Evolutionary conservation across 139 green algal species (phyloP).

Genomic region (Helicosporidium sp.): DNA sequence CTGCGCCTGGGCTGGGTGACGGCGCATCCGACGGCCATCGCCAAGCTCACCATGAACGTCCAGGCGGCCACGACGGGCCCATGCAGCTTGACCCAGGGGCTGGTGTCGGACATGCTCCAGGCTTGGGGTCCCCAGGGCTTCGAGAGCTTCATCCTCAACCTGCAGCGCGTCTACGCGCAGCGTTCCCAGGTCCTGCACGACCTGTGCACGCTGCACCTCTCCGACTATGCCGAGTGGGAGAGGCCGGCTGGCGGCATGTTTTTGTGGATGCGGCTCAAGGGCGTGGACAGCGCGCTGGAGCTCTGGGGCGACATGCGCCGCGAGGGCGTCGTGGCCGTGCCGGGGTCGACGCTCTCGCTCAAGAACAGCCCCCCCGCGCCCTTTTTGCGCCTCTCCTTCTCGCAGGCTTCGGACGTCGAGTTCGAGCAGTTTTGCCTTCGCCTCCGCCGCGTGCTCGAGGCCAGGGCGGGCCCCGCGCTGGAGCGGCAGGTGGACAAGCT

Average conservation of each 20-base stretch:
- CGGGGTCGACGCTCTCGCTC: conserved; percentile 6
- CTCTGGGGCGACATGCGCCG: conserved; percentile 12
- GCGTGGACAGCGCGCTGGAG: conserved; percentile 8
- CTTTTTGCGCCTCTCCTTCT: conserved; percentile 27
- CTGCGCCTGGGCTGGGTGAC: conserved; percentile 54
- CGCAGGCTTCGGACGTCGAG: conserved; percentile 5
- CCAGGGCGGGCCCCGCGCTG: too few relatives aligned
- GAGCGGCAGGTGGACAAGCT: too few relatives aligned
- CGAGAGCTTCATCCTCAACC: conserved; percentile 12
- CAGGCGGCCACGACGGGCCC: conserved; percentile 22
- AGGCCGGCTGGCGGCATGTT: conserved; percentile 25
- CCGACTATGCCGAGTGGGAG: conserved; percentile 20
- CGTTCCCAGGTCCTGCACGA: conserved; percentile 7
- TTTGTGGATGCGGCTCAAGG: conserved; percentile 17
- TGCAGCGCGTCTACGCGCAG: conserved; percentile 24
- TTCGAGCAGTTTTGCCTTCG: conserved; percentile 22
- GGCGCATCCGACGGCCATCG: conserved; percentile 15
- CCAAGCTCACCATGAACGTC: conserved; percentile 24
- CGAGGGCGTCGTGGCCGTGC: conserved; percentile 17
- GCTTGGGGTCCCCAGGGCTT: conserved; percentile 24
- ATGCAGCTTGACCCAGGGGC: conserved; percentile 15
- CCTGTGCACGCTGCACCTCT: conserved; percentile 11
- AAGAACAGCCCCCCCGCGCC: conserved; percentile 13
- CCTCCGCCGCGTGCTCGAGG: conserved; percentile 20
- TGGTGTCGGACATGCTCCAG: conserved; percentile 13